Evolutionary conservation across 2,329 filamentous ascomycete species (phyloP), one percentile per base, ranked within the genome.

Genomic region (Aureobasidium namibiae): DNA sequence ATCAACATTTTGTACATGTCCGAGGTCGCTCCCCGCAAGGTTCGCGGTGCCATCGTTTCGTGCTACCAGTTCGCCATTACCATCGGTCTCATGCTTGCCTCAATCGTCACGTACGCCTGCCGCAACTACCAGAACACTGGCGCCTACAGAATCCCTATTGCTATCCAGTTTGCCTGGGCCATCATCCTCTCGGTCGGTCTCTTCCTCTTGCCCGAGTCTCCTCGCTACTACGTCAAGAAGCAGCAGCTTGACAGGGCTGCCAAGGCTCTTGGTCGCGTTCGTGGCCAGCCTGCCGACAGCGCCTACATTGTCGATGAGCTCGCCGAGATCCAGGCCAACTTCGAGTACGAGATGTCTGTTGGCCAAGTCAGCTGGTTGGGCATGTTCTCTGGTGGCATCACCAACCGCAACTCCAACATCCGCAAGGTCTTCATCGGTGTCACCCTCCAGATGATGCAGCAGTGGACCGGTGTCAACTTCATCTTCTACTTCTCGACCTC

Each of bases 381-480:
- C 68, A 84, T 82, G 74, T 85, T 86, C 75, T 71, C 69, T 16
- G 82, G 83, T 45, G 77, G 76, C 50, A 69, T 82, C 61, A 76
- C 72, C 68, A 73, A 76, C 58, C 75, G 80, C 23, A 79, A 78
- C 69, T 79, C 76, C 60, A 79, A 79, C 62, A 64, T 75, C n/a
- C 75, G 77, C 52, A 77, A 77, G 52, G 70, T 76, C 39, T 67
- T 77, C 59, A 74, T 80, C 44, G 77, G 77, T 33, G 72, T 73
- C 44, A 65, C 70, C 1, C 65, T 79, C 9, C 77, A 80, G 61
- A 77, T 78, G 73, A 74, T 78, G 68, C 77, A 80, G 64, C 77
- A 80, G 64, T 76, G 82, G 82, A 92, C 89, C n/a, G 90, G 90
- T 76, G 88, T 95, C 75, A 95, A 95, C 81, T 95, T 94, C 76